Percentiles rank a stretch among this genome's conserved stretches.
These are phyloP conservation scores for Talaromyces pinophilus DNA, from an alignment of 2,329 filamentous ascomycete species.

Conservation along the genomic window DNA sequence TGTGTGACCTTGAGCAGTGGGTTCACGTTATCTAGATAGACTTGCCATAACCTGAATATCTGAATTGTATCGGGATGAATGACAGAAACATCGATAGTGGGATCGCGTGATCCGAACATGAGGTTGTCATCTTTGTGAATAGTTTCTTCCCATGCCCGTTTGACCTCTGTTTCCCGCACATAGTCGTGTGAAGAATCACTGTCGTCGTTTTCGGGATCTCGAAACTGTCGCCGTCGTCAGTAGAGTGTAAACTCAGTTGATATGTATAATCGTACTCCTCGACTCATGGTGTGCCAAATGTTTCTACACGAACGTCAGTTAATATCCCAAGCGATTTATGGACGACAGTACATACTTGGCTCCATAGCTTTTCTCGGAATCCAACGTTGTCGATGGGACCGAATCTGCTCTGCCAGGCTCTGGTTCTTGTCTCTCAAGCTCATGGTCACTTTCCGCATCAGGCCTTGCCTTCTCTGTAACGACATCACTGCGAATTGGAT, in stretches of 20 bases:
- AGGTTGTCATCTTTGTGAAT: constrained; percentile 51
- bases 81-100: constrained; percentile 47
- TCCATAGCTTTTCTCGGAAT: constrained; percentile 3
- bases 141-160: constrained; percentile 50
- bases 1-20: constrained; percentile 69
- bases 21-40: constrained; percentile 69
- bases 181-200: constrained; percentile 35
- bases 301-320: constrained; percentile 12
- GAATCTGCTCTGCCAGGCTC: constrained; percentile 6
- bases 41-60: constrained; percentile 58
- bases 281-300: constrained; percentile 21
- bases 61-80: constrained; percentile 66
- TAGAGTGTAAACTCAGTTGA: background rate
- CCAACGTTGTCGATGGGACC: constrained; percentile 12
- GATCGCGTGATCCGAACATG: constrained; percentile 53
- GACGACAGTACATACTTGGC: constrained; percentile 10
- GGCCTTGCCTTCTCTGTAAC: constrained; percentile 26
- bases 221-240: constrained; percentile 16
- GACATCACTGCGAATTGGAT: constrained; percentile 56
- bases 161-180: constrained; percentile 42
- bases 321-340: background rate
- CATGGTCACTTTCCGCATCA: constrained; percentile 14
- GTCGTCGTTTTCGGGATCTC: constrained; percentile 30
- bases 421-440: background rate
- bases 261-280: constrained; percentile 13